Conservation (phyloP, 1,139 yeast species). For the Saccharomyces hybrid region DNA sequence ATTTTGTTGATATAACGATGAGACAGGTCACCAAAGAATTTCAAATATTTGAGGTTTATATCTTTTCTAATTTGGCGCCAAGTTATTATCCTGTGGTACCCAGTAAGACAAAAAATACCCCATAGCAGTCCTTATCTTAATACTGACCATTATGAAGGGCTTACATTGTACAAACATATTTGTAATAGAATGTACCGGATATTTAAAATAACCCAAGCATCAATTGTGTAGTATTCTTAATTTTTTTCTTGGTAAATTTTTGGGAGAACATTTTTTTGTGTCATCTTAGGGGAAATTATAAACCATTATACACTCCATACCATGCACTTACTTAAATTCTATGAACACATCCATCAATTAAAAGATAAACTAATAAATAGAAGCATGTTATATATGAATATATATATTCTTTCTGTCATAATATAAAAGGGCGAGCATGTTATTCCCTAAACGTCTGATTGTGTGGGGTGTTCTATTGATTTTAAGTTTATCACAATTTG, state of each 20-base stretch:
- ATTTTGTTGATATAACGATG: too few species aligned
- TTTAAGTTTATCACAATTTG: slow-evolving; percentile 15
- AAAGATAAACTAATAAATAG: background rate
- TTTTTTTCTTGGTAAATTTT: background rate
- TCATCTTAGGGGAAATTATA: background rate
- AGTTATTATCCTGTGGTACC: background rate
- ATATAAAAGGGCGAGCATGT: background rate
- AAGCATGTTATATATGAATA: background rate
- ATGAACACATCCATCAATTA: background rate
- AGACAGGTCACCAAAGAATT: too few species aligned
- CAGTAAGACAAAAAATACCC: background rate
- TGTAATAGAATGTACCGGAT: background rate
- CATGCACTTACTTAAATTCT: background rate
- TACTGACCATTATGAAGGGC: background rate
- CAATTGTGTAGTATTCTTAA: background rate
- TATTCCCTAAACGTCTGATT: slow-evolving; percentile 13
- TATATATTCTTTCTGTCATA: background rate
- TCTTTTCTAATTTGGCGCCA: background rate
- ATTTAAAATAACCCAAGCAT: background rate
- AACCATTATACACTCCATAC: background rate
- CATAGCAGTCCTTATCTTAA: background rate
- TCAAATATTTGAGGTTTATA: background rate
- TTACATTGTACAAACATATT: background rate
- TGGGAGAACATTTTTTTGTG: background rate
- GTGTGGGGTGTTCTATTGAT: slow-evolving; percentile 13